A percentile compares a stretch with the other conserved stretches of the same genome.
Evolutionary conservation across 305 asterid species (phyloP).

Genomic region (Rubia tinctorum): DNA sequence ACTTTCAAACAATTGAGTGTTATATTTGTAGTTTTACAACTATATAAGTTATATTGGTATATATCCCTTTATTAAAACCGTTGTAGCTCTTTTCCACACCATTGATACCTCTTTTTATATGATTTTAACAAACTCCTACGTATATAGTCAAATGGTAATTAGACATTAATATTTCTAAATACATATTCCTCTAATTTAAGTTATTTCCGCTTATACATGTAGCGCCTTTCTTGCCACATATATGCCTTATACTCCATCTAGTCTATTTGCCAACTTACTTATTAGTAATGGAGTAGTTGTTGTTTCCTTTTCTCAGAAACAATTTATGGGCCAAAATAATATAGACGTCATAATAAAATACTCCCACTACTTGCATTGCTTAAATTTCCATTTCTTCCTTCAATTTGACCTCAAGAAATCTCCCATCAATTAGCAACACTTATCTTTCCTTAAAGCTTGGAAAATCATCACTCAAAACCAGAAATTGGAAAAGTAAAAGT

Average conservation of each 20-base stretch:
- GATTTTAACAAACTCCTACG: not conserved
- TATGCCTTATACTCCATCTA: not conserved
- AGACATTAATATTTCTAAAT: not conserved
- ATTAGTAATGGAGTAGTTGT: too few relatives aligned
- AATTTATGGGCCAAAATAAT: not conserved
- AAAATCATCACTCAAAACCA: not conserved
- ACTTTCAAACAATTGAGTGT: too few relatives aligned
- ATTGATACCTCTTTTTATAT: too few relatives aligned
- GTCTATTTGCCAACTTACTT: not conserved
- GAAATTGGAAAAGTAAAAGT: slow-evolving; percentile 32
- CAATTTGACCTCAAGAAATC: slow-evolving; percentile 3
- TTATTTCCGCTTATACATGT: not conserved
- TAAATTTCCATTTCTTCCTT: not conserved
- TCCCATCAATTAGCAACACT: not conserved
- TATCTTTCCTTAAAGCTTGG: not conserved
- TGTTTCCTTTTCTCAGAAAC: too few relatives aligned
- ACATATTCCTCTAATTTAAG: too few relatives aligned
- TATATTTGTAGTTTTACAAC: too few relatives aligned
- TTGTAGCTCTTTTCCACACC: too few relatives aligned
- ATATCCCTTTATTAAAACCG: too few relatives aligned
- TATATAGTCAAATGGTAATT: not conserved
- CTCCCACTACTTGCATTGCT: not conserved
- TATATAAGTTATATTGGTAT: too few relatives aligned
- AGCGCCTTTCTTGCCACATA: not conserved
- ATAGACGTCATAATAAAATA: too few relatives aligned